These are phyloP conservation scores for Vickermania ingenoplastis DNA, from an alignment of 208 protist species.

Conservation along the genomic window DNA sequence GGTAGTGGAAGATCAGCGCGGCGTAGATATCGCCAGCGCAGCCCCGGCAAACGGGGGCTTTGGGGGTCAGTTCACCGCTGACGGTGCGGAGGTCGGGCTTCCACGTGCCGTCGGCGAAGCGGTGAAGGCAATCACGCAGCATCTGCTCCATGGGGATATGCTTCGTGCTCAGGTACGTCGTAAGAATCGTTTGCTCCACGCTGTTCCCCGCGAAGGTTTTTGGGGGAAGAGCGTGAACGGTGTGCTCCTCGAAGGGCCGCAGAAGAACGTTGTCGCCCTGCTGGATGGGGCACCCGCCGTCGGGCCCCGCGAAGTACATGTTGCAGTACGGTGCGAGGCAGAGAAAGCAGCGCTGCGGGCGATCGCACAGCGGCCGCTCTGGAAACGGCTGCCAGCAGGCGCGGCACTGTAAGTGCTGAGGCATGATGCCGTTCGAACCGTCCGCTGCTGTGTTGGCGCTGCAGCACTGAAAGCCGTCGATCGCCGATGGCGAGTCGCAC, in stretches of 20 bases:
- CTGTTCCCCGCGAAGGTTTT: slow-evolving; percentile 59
- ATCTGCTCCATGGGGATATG: slow-evolving; percentile 18
- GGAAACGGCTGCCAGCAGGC: slow-evolving; percentile 46
- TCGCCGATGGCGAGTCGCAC: slow-evolving; percentile 29
- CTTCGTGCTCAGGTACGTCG: slow-evolving; percentile 34
- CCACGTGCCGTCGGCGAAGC: slow-evolving; percentile 34
- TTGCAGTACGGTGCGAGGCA: slow-evolving; percentile 66
- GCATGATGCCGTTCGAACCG: neutral
- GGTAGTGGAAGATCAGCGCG: slow-evolving; percentile 70
- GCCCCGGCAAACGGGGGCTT: slow-evolving; percentile 37
- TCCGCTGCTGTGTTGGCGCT: slow-evolving; percentile 8
- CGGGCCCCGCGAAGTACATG: slow-evolving; percentile 44
- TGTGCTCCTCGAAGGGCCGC: slow-evolving; percentile 11
- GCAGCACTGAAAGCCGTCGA: slow-evolving; percentile 65
- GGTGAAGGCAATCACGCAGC: slow-evolving; percentile 40
- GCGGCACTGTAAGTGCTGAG: slow-evolving; percentile 35
- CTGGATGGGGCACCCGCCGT: slow-evolving; percentile 19
- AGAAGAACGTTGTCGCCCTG: slow-evolving; percentile 8
- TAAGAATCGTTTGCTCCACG: slow-evolving; percentile 64
- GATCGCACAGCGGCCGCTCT: slow-evolving; percentile 57
- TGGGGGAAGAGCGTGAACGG: slow-evolving; percentile 16
- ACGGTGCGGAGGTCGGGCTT: slow-evolving; percentile 48
- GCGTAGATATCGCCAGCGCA: slow-evolving; percentile 53
- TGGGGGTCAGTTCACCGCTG: slow-evolving; percentile 22
- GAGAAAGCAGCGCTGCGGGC: slow-evolving; percentile 67